Percentiles rank a stretch among this genome's conserved stretches.
phyloP scores from a whole-genome alignment of 2,329 filamentous ascomycete species.

The Neonectria hederae region DNA sequence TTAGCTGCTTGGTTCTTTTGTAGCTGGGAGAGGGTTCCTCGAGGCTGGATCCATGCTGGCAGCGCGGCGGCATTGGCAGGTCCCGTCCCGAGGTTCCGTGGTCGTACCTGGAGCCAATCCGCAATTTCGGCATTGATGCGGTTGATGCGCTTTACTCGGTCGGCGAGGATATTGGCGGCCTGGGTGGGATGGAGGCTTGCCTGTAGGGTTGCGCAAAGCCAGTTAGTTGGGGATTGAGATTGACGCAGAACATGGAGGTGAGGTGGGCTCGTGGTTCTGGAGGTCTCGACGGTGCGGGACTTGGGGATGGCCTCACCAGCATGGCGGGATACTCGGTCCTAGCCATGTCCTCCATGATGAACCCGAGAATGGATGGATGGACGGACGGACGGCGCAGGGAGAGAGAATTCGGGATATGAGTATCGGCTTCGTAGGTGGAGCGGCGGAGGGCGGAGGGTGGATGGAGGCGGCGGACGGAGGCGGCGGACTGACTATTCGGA shows the following conservation, averaged over 20 bases:
- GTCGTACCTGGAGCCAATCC: conserved; percentile 91
- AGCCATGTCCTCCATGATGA: conserved; percentile 79
- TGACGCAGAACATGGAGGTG: not conserved
- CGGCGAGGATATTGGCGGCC: conserved; percentile 83
- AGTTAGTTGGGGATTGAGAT: conserved; percentile 28
- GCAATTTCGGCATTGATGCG: conserved; percentile 91
- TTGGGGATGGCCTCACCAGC: conserved; percentile 73
- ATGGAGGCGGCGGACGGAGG: not conserved
- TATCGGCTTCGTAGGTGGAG: not conserved
- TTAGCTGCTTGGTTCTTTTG: conserved; percentile 18
- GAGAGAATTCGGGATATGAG: conserved; percentile 4
- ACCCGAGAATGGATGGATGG: conserved; percentile 8
- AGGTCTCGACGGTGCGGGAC: not conserved
- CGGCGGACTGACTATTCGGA: conserved; percentile 4
- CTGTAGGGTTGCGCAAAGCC: conserved; percentile 56
- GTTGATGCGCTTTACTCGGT: conserved; percentile 86
- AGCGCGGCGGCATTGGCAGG: conserved; percentile 2
- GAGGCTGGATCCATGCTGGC: not conserved
- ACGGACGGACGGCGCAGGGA: conserved; percentile 25
- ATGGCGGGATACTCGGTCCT: conserved; percentile 92
- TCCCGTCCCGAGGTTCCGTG: conserved; percentile 5
- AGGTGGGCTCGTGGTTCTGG: conserved; percentile 5
- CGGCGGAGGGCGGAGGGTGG: not conserved
- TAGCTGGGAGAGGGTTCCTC: not conserved
- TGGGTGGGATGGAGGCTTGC: conserved; percentile 81